phyloP scores from a whole-genome alignment of 305 asterid genomes.

The Fraxinus velutina region DNA sequence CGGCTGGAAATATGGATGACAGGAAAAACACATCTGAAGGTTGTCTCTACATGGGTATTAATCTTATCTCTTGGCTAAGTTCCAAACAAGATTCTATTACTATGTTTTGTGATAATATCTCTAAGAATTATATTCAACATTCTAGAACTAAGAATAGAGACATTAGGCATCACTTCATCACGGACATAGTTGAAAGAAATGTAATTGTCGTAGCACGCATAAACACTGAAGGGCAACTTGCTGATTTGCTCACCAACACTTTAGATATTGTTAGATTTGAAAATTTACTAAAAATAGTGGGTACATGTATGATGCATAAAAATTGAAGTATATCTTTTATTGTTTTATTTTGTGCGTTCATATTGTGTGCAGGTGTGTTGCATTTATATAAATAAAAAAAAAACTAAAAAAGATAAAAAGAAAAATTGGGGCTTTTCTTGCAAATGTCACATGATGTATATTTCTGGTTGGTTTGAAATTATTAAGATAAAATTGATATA shows the following conservation, averaged over 20 bases:
- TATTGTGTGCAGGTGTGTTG: too few species aligned
- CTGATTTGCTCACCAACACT: background rate
- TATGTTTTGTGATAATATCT: background rate
- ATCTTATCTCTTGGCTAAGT: background rate
- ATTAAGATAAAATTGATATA: too few species aligned
- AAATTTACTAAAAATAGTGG: background rate
- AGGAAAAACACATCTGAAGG: background rate
- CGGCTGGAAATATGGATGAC: background rate
- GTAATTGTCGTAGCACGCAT: background rate
- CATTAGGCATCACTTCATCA: background rate
- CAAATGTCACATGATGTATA: too few species aligned
- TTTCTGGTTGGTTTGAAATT: too few species aligned
- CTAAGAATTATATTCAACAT: background rate
- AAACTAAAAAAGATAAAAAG: too few species aligned
- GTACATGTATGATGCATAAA: background rate
- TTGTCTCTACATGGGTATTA: background rate
- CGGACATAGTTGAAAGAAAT: background rate
- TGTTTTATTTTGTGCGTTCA: too few species aligned
- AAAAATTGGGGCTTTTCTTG: too few species aligned
- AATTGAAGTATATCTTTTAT: too few species aligned
- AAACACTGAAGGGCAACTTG: background rate
- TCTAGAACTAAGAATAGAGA: background rate
- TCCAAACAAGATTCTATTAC: too few species aligned
- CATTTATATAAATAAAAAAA: too few species aligned
- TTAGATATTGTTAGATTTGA: background rate